phyloP scores from a whole-genome alignment of 345 rosid species.

The Abelmoschus esculentus region DNA sequence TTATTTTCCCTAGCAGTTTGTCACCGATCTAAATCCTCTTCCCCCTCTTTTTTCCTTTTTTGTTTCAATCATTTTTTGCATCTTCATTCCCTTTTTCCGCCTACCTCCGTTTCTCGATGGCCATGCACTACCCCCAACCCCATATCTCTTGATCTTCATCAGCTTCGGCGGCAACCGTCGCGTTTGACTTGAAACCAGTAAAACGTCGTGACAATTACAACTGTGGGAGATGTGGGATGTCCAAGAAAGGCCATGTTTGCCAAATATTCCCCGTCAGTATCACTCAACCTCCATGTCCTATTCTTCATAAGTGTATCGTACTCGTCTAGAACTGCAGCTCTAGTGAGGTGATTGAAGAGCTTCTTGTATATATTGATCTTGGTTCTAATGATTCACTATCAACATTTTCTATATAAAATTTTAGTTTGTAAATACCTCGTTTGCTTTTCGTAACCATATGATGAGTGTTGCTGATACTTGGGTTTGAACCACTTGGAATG shows the following conservation, averaged over 20 bases:
- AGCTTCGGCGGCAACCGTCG: conserved; percentile 22
- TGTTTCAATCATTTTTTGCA: neutral
- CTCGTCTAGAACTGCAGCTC: no score
- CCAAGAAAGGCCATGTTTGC: conserved; percentile 88
- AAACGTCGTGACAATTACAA: conserved; percentile 80
- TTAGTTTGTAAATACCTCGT: no score
- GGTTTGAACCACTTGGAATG: no score
- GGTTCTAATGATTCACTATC: no score
- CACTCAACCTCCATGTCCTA: no score
- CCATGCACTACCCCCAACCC: conserved; percentile 38
- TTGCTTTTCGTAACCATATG: no score
- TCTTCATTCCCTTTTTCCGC: neutral
- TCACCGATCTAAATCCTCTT: conserved; percentile 7
- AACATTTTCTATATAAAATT: no score
- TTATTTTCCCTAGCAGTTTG: conserved; percentile 17
- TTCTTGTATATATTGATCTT: no score
- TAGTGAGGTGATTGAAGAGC: no score
- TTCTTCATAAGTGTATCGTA: no score
- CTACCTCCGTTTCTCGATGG: neutral
- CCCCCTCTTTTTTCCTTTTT: neutral
- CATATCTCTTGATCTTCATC: conserved; percentile 46
- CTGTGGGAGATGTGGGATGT: conserved; percentile 93
- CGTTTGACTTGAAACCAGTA: conserved; percentile 38
- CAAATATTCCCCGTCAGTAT: no score
- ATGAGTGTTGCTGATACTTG: no score